Conservation (phyloP, 306 rosid species). For the Dryas drummondii region DNA sequence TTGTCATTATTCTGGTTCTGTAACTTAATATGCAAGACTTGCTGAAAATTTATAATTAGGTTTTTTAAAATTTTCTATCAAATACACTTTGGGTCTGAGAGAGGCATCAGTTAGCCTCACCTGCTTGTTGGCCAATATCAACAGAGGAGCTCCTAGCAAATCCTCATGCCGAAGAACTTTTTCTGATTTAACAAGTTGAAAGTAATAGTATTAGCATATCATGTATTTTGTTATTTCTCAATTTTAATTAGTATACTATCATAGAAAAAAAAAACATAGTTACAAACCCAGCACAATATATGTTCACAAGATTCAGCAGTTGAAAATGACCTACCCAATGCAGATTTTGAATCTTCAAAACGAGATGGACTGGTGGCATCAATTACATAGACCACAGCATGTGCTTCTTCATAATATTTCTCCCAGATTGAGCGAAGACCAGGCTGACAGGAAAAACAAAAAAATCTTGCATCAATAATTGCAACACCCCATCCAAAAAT, state of each 20-base stretch:
- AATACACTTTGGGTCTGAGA: neutral
- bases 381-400: constrained; percentile 83
- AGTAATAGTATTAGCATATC: constrained; percentile 29
- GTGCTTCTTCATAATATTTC: constrained; percentile 96
- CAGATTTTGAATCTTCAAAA: constrained; percentile 96
- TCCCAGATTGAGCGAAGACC: constrained; percentile 99
- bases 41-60: neutral
- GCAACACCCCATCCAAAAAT: constrained; percentile 11
- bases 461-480: constrained; percentile 29
- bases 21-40: neutral
- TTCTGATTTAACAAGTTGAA: constrained; percentile 53
- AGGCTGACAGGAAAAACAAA: constrained; percentile 46
- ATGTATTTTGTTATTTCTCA: constrained; percentile 7
- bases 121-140: constrained; percentile 96
- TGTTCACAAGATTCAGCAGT: constrained; percentile 16
- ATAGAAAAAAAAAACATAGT: constrained; percentile 17
- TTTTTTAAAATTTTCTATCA: neutral
- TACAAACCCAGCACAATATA: constrained; percentile 16
- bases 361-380: constrained; percentile 86
- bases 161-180: constrained; percentile 96
- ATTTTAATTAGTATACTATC: constrained; percentile 15
- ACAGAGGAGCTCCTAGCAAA: constrained; percentile 94
- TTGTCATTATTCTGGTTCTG: neutral
- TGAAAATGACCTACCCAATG: constrained; percentile 72
- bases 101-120: constrained; percentile 34